These are phyloP conservation scores for Cephaloascus albidus DNA, from an alignment of 805 yeast species.

Conservation along the genomic window DNA sequence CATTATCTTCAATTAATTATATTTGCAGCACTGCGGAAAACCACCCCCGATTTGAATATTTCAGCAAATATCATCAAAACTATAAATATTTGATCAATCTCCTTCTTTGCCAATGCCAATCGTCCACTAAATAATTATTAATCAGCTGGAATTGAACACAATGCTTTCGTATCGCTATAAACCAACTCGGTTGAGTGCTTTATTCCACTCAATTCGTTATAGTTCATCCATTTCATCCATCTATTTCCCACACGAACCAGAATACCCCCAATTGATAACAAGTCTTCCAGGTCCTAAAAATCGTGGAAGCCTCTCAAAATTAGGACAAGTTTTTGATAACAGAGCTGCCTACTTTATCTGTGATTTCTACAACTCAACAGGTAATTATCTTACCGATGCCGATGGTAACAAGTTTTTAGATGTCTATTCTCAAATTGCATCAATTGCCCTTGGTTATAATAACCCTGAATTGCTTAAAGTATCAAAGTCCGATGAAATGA, in stretches of 20 bases:
- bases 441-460: conserved; percentile 83
- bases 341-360: conserved; percentile 68
- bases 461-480: conserved; percentile 65
- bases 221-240: conserved; percentile 40
- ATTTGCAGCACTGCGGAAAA: too few relatives aligned
- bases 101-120: too few relatives aligned
- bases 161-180: too few relatives aligned
- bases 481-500: conserved; percentile 62
- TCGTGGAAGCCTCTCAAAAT: conserved; percentile 35
- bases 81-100: too few relatives aligned
- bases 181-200: too few relatives aligned
- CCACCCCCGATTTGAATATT: too few relatives aligned
- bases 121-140: too few relatives aligned
- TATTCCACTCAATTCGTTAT: too few relatives aligned
- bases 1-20: too few relatives aligned
- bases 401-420: conserved; percentile 74
- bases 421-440: conserved; percentile 76
- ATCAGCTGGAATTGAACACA: too few relatives aligned
- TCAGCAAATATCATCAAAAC: too few relatives aligned
- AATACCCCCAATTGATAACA: conserved; percentile 51
- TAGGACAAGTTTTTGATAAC: conserved; percentile 59
- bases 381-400: conserved; percentile 73
- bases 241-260: conserved; percentile 78
- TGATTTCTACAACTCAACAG: conserved; percentile 65
- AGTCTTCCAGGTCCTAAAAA: conserved; percentile 74